Evolutionary conservation across 2,329 filamentous ascomycete genomes (phyloP).

Genomic region (Ophiostoma quercus): DNA sequence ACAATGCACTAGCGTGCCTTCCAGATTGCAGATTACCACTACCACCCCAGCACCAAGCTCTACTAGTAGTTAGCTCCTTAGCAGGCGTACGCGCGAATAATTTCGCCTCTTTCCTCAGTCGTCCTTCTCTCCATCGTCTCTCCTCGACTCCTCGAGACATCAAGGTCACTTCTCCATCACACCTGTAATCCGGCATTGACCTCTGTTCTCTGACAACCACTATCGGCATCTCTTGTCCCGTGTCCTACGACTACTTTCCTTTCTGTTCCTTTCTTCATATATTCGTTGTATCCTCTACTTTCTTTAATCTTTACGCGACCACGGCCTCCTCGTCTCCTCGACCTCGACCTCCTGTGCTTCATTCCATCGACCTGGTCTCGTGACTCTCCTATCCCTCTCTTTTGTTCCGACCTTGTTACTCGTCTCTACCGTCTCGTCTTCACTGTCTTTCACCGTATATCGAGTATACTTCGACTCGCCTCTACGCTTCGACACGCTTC

Average conservation of each 20-base stretch:
- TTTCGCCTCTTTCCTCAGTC: background rate
- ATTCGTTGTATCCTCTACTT: background rate
- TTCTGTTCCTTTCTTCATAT: background rate
- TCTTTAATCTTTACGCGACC: background rate
- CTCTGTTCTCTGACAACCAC: background rate
- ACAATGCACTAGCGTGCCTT: background rate
- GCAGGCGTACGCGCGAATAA: conserved; percentile 4
- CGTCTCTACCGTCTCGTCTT: too few relatives aligned
- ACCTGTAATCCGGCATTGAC: background rate
- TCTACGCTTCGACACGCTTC: too few relatives aligned
- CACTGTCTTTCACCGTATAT: background rate
- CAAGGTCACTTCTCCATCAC: background rate
- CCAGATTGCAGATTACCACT: background rate
- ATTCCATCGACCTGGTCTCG: background rate
- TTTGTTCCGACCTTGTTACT: too few relatives aligned
- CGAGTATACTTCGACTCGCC: background rate
- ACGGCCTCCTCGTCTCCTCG: background rate
- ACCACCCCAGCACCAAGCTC: background rate
- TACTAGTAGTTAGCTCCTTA: background rate
- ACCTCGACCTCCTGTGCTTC: background rate
- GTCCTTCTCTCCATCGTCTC: background rate
- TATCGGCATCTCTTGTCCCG: background rate
- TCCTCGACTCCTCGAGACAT: background rate
- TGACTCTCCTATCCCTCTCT: background rate
- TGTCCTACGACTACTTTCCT: background rate